A percentile compares a stretch with the other conserved stretches of the same genome.
These are phyloP conservation scores for Candida sanyaensis DNA, from an alignment of 1,139 yeast genomes.

Conservation along the genomic window DNA sequence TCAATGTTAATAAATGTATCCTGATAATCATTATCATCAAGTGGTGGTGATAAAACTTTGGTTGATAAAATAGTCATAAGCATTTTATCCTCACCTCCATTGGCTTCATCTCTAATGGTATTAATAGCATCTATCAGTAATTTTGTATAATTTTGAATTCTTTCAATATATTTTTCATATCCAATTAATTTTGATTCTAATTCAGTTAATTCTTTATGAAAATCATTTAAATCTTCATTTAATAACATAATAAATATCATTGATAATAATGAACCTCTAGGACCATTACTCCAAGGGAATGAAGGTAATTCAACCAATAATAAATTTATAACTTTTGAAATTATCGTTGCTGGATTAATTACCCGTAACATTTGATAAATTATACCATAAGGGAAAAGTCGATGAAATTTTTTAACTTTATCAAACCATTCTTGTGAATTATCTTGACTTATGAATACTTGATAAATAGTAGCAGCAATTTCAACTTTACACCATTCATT, in stretches of 20 bases:
- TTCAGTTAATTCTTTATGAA: conserved; percentile 54
- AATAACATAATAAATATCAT: conserved; percentile 72
- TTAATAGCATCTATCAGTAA: conserved; percentile 19
- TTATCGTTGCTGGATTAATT: conserved; percentile 84
- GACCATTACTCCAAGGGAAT: conserved; percentile 19
- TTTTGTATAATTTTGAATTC: conserved; percentile 27
- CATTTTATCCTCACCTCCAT: conserved; percentile 21
- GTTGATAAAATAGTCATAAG: conserved; percentile 27
- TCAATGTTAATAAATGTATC: conserved; percentile 12
- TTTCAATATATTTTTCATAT: conserved; percentile 24
- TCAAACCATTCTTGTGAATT: conserved; percentile 71
- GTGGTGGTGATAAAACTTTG: conserved; percentile 19
- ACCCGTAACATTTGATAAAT: conserved; percentile 74
- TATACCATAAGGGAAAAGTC: conserved; percentile 72
- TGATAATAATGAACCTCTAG: conserved; percentile 64
- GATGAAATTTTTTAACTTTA: conserved; percentile 69
- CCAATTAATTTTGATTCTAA: conserved; percentile 27
- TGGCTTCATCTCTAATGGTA: conserved; percentile 26
- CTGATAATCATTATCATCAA: conserved; percentile 5
- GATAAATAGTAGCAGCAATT: conserved; percentile 80
- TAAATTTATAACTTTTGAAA: conserved; percentile 75
- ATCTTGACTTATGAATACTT: conserved; percentile 77
- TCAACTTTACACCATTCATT: conserved; percentile 83
- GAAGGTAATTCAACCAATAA: conserved; percentile 73
- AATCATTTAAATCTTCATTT: conserved; percentile 75